Evolutionary conservation across 768 basidiomycete genomes (phyloP).

Genomic region (Leccinellum luteum): DNA sequence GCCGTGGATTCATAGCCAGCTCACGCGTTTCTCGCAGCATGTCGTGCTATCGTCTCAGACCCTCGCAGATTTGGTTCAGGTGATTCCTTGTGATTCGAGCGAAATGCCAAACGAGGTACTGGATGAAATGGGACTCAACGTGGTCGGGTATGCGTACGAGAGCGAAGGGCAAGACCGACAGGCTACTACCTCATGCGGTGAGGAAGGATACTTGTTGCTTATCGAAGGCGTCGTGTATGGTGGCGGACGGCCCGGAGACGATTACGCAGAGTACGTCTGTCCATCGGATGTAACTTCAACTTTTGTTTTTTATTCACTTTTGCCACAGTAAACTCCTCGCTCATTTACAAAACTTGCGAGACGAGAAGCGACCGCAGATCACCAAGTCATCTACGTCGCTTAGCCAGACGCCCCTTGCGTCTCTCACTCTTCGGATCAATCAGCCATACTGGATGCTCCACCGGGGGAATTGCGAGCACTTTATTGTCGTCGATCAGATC

Average conservation of each 20-base stretch:
- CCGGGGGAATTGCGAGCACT: slow-evolving; percentile 80
- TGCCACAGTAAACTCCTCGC: slow-evolving; percentile 45
- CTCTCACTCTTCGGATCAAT: slow-evolving; percentile 60
- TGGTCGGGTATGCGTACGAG: slow-evolving; percentile 33
- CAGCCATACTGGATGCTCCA: slow-evolving; percentile 84
- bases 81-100: slow-evolving; percentile 62
- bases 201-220: slow-evolving; percentile 49
- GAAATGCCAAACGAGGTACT: slow-evolving; percentile 45
- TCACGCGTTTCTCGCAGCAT: slow-evolving; percentile 67
- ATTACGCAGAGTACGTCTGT: slow-evolving; percentile 55
- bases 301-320: background rate
- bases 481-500: slow-evolving; percentile 68
- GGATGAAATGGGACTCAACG: slow-evolving; percentile 24
- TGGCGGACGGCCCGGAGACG: slow-evolving; percentile 43
- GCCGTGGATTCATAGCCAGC: slow-evolving; percentile 57
- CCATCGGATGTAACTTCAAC: background rate
- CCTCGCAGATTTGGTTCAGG: slow-evolving; percentile 56
- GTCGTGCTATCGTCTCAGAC: slow-evolving; percentile 69
- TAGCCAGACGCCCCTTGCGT: slow-evolving; percentile 47
- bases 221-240: slow-evolving; percentile 62
- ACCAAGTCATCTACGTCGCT: slow-evolving; percentile 43
- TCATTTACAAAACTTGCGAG: slow-evolving; percentile 33
- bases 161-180: slow-evolving; percentile 7
- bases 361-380: slow-evolving; percentile 32
- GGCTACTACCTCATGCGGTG: slow-evolving; percentile 1